A percentile compares a stretch with the other conserved stretches of the same genome.
phyloP scores from a whole-genome alignment of 805 yeast species.

The Tetrapisispora iriomotensis region DNA sequence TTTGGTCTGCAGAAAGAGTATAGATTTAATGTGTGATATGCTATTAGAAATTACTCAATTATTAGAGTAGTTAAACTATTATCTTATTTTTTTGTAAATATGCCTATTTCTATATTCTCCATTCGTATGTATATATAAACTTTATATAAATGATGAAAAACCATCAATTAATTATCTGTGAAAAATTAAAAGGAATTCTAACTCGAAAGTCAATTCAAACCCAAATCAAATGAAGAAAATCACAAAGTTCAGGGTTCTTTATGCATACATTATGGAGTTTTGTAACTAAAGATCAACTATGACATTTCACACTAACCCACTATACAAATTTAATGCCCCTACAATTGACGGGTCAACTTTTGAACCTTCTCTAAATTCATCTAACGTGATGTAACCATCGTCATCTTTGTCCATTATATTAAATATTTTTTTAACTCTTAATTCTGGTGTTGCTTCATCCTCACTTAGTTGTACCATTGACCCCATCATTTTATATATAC shows the following conservation, averaged over 20 bases:
- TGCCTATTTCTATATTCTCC: no score
- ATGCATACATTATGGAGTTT: background rate
- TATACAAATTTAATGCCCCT: conserved; percentile 68
- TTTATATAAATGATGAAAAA: no score
- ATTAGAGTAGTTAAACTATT: no score
- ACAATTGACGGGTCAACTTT: conserved; percentile 70
- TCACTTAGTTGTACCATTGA: conserved; percentile 81
- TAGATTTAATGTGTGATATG: no score
- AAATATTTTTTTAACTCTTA: conserved; percentile 76
- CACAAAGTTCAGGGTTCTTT: background rate
- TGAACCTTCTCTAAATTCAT: conserved; percentile 76
- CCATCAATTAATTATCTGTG: no score
- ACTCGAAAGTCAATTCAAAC: no score
- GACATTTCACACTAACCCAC: conserved; percentile 67
- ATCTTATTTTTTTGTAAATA: no score
- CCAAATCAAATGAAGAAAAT: no score
- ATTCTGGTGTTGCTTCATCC: conserved; percentile 87
- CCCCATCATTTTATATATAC: conserved; percentile 93
- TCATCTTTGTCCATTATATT: conserved; percentile 58
- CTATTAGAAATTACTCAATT: no score
- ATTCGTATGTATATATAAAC: no score
- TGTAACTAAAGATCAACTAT: no score
- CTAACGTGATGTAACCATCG: conserved; percentile 61
- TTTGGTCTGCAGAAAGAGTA: conserved; percentile 81
- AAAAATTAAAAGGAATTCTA: no score